A percentile compares a stretch with the other conserved stretches of the same genome.
phyloP scores from a whole-genome alignment of 1,284 basidiomycete genomes.

The Trichosporon sp. region DNA sequence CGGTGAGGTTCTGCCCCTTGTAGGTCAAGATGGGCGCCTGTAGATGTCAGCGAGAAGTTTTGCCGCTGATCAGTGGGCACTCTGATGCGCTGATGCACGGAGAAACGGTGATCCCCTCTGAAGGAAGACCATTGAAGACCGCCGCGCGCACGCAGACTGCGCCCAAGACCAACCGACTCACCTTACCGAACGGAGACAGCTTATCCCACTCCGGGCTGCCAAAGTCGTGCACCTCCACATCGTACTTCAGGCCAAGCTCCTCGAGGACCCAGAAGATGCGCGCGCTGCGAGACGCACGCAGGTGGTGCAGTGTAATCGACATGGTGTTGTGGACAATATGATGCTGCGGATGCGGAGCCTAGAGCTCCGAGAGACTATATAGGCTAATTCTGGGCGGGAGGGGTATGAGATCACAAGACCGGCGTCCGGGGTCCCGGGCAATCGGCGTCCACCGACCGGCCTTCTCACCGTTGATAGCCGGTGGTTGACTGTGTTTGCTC shows the following conservation, averaged over 20 bases:
- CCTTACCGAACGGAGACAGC: slow-evolving; percentile 32
- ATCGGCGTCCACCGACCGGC: too few species aligned
- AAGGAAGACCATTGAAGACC: too few species aligned
- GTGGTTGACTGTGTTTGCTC: too few species aligned
- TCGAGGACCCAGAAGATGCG: slow-evolving; percentile 29
- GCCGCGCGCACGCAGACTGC: too few species aligned
- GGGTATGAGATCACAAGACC: too few species aligned
- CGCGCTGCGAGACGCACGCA: slow-evolving; percentile 37
- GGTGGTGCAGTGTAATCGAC: slow-evolving; percentile 39
- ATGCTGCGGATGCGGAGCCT: too few species aligned
- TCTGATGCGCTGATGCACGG: background rate
- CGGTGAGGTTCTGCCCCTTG: slow-evolving; percentile 28
- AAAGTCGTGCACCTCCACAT: background rate
- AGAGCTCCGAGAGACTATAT: too few species aligned
- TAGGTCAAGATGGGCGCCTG: slow-evolving; percentile 32
- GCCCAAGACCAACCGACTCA: too few species aligned
- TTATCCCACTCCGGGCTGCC: slow-evolving; percentile 4
- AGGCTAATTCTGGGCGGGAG: background rate
- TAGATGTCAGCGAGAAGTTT: slow-evolving; percentile 2
- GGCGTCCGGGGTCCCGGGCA: too few species aligned
- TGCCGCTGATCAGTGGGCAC: too few species aligned
- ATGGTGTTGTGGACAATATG: slow-evolving; percentile 21
- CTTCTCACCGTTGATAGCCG: too few species aligned
- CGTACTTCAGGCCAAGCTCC: slow-evolving; percentile 22
- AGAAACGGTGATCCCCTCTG: background rate